These are phyloP conservation scores for Trypanosoma congolense DNA, from an alignment of 208 protist species.

Conservation along the genomic window DNA sequence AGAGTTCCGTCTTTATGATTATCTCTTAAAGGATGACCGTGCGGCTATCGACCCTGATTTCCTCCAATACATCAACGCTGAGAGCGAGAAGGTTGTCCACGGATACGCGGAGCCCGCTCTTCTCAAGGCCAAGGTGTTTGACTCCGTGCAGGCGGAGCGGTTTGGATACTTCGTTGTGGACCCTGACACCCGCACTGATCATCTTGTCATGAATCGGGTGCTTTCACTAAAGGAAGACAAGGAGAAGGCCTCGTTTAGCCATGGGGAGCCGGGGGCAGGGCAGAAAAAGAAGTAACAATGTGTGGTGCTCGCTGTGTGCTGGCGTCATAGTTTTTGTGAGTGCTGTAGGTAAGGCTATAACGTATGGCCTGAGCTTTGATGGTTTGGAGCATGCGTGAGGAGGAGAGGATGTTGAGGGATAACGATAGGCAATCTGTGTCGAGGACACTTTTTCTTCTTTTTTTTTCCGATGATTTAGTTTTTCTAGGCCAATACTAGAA, in stretches of 20 bases:
- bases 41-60: constrained; percentile 83
- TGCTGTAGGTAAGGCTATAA: too few relatives aligned
- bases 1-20: constrained; percentile 75
- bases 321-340: too few relatives aligned
- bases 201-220: constrained; percentile 88
- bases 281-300: constrained; percentile 23
- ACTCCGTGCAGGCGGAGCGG: constrained; percentile 87
- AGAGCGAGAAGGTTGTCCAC: constrained; percentile 62
- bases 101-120: constrained; percentile 72
- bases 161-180: constrained; percentile 91
- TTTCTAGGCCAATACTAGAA: too few relatives aligned
- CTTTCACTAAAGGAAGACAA: constrained; percentile 85
- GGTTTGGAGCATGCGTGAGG: too few relatives aligned
- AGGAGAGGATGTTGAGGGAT: too few relatives aligned
- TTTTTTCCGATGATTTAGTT: too few relatives aligned
- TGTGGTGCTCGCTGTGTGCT: too few relatives aligned
- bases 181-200: constrained; percentile 48
- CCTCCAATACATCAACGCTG: constrained; percentile 82
- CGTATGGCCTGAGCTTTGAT: too few relatives aligned
- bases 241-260: constrained; percentile 42
- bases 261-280: constrained; percentile 3
- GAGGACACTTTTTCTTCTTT: too few relatives aligned
- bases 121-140: constrained; percentile 39
- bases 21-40: constrained; percentile 83
- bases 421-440: too few relatives aligned